phyloP scores from a whole-genome alignment of 129 eudicot species.

The Lactuca sativa region DNA sequence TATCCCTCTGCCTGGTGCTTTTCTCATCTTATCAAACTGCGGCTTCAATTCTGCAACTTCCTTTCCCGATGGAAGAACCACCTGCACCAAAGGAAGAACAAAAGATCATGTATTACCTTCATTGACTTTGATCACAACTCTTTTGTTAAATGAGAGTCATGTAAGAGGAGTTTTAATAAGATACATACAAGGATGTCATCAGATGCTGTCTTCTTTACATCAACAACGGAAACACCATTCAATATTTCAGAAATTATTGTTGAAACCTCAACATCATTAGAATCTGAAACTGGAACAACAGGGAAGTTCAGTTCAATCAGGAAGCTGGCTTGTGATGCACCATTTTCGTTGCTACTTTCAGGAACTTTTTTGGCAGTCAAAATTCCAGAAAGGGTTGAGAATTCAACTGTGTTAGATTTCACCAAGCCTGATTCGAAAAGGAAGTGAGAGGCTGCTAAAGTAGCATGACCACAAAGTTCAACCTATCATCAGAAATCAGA shows the following conservation, averaged over 20 bases:
- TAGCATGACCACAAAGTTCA: conserved; percentile 86
- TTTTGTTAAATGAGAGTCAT: background rate
- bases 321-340: conserved; percentile 34
- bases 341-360: conserved; percentile 17
- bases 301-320: conserved; percentile 77
- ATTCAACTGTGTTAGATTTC: conserved; percentile 52
- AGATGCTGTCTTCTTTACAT: conserved; percentile 44
- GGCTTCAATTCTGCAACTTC: conserved; percentile 60
- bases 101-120: background rate
- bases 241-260: conserved; percentile 52
- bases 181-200: conserved; percentile 67
- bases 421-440: conserved; percentile 59
- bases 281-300: conserved; percentile 45
- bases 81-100: conserved; percentile 40
- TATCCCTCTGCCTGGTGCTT: conserved; percentile 65
- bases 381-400: conserved; percentile 71
- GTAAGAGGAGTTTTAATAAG: background rate
- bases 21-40: conserved; percentile 51
- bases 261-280: conserved; percentile 31
- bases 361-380: conserved; percentile 60
- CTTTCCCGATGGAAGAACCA: conserved; percentile 62
- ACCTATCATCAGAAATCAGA: conserved; percentile 53
- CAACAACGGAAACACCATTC: conserved; percentile 54
- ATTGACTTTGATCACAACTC: background rate
- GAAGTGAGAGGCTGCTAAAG: conserved; percentile 82